Base-by-base conservation (phyloP, 805 yeast genomes). In the Candida nitratophila region DNA sequence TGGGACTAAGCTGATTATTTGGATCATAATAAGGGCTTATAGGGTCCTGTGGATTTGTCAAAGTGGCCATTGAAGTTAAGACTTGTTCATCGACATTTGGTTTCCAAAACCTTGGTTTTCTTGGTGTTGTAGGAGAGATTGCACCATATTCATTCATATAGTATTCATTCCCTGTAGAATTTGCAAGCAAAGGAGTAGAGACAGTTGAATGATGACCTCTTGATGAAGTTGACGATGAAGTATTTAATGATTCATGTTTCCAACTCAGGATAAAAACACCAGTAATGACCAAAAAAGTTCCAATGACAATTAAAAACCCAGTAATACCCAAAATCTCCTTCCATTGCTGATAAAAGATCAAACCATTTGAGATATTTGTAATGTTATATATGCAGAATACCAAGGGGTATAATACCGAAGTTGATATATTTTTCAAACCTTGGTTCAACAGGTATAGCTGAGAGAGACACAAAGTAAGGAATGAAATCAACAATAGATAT, bases 301-400 rank as follows among this genome's bases (percentile, higher is more conserved):
- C 83, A 1, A 68, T 19, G 6, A 69, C 45, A 11, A 77, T 69
- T 57, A 68, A 68, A 2, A 64, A 35, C 2, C 70, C 63, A 43
- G 65, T 70, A 21, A 48, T 29, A 10, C 51, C 46, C 3, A 65
- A 52, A 15, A 76, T 57, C 11, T 61, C 55, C 10, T 60, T 56
- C 50, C 81, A 66, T 54, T 81, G 86, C 38, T 73, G 63, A 46
- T 73, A 75, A 53, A 79, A 73, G 8, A 84, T 68, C 36, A 85
- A 61, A 16, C 85, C 81, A 61, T 86, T 86, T 48, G 78, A 66
- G 31, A 81, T 74, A 50, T 84, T 83, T 46, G 76, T 69, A 41
- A 86, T 65, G 65, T 86, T 89, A 68, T 84, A 88, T 38, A 86
- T 77, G 62, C 93, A 83, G 60, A 89, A 89, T 30, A 89, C 85